Conservation (phyloP, 2,329 filamentous ascomycete species). For the Sarocladium kiliense region DNA sequence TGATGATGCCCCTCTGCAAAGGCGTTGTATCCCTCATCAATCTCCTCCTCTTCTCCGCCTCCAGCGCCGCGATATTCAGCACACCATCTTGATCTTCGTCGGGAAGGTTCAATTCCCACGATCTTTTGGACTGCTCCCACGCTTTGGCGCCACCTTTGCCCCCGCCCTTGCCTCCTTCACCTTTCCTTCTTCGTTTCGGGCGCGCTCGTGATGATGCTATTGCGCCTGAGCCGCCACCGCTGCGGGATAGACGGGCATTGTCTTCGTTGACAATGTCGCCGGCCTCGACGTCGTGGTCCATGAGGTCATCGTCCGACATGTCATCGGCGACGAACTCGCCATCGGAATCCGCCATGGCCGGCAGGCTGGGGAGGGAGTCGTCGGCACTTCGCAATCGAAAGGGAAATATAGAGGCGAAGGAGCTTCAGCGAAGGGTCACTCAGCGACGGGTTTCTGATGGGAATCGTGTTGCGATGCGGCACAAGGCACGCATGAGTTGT, state of each 20-base stretch:
- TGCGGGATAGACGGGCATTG: conserved; percentile 22
- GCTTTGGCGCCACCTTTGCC: conserved; percentile 44
- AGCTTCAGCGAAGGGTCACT: neutral
- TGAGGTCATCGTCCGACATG: conserved; percentile 60
- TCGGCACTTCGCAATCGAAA: neutral
- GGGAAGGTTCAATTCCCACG: conserved; percentile 65
- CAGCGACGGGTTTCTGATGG: neutral
- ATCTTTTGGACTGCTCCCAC: conserved; percentile 63
- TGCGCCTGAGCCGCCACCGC: conserved; percentile 10
- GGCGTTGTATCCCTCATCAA: conserved; percentile 91
- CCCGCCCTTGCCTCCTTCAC: conserved; percentile 21
- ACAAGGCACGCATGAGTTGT: conserved; percentile 3
- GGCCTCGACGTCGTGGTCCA: conserved; percentile 28
- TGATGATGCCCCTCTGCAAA: conserved; percentile 92
- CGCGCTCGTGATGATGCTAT: neutral
- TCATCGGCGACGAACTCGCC: conserved; percentile 62
- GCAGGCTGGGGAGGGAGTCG: neutral
- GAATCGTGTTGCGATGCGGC: neutral
- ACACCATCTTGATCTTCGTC: conserved; percentile 72
- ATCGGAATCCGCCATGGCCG: conserved; percentile 65
- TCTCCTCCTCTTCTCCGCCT: conserved; percentile 76
- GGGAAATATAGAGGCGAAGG: neutral
- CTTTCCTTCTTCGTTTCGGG: conserved; percentile 1
- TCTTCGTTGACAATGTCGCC: conserved; percentile 33
- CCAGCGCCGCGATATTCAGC: conserved; percentile 71